Evolutionary conservation across 2,329 filamentous ascomycete species (phyloP), one percentile per base, ranked within the genome.

Genomic region (Beauveria sp.): DNA sequence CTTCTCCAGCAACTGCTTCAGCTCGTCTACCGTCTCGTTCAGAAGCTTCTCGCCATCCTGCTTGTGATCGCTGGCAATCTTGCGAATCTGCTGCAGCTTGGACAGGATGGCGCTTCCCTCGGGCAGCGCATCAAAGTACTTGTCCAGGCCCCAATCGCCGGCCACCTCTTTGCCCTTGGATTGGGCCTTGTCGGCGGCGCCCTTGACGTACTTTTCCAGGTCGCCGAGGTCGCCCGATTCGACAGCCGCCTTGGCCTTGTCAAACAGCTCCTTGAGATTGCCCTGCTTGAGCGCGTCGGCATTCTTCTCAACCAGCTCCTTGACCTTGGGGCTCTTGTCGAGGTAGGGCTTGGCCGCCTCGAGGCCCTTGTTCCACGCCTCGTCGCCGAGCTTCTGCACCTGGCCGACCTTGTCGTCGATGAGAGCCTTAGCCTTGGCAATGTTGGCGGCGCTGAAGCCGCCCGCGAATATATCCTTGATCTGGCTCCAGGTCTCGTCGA

Each of bases 241-340:
- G 10, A 82, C 80, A 0, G 86, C 84, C 1, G 80, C 77, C 73
- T 84, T 85, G 58, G 86, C 78, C 70, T 85, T 83, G 57, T 84
- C 75, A 68, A 87, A 87, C 0, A 90, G 72, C 66, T 90, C 84
- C 55, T 77, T 76, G 16, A 84, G 74, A 66, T 91, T 87, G 18
- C 87, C 88, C 64, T 84, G 76, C 76, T 88, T 90, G 54, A 93
- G 74, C 0, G 80, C 73, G 61, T 89, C 85, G 52, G 81, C 79
- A 72, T 93, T 92, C 69, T 88, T 78, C 76, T 90, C 87, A 1
- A 92, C 70, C 0, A 91, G 72, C 73, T 90, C 79, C 78, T 90
- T 91, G 62, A 90, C 75, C 75, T 89, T 78, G n/a, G 88, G 87
- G 73, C 84, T 89, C 79, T 91, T 91, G 66, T 91, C 88, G 1